Evolutionary conservation across 2,329 filamentous ascomycete genomes (phyloP).

Genomic region (Trichoderma harzianum): DNA sequence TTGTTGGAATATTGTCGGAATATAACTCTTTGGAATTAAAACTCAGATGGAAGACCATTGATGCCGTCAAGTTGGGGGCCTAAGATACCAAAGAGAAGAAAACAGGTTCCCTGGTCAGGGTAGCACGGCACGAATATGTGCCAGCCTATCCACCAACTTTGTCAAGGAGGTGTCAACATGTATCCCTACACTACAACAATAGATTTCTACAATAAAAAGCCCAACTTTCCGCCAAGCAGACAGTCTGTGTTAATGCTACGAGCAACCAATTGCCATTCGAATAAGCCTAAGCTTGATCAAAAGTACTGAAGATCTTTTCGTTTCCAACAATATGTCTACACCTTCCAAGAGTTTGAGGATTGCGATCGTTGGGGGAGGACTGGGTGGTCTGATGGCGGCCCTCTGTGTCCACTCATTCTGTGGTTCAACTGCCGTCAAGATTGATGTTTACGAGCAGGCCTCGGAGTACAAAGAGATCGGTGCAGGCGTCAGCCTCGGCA

Average conservation of each 20-base stretch:
- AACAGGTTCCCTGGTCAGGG: too few species aligned
- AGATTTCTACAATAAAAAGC: not conserved
- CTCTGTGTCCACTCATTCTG: not conserved
- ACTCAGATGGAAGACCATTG: too few species aligned
- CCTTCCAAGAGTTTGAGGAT: not conserved
- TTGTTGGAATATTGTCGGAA: too few species aligned
- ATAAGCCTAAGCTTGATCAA: not conserved
- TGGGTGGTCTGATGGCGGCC: not conserved
- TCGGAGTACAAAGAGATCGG: not conserved
- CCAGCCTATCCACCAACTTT: too few species aligned
- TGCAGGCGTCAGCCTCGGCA: not conserved
- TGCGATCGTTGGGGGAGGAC: not conserved
- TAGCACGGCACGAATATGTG: too few species aligned
- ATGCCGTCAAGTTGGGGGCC: too few species aligned
- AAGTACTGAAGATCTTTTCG: not conserved
- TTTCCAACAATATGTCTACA: not conserved
- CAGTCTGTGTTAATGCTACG: not conserved
- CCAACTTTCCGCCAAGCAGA: not conserved
- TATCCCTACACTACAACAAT: not conserved
- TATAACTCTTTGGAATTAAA: too few species aligned
- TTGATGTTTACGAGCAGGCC: not conserved
- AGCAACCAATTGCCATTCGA: not conserved
- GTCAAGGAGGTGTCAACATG: too few species aligned
- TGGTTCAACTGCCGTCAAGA: not conserved
- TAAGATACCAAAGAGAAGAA: too few species aligned